Evolutionary conservation across 2,329 filamentous ascomycete genomes (phyloP), one percentile per base, ranked within the genome.

Genomic region (Pseudonectria buxi): DNA sequence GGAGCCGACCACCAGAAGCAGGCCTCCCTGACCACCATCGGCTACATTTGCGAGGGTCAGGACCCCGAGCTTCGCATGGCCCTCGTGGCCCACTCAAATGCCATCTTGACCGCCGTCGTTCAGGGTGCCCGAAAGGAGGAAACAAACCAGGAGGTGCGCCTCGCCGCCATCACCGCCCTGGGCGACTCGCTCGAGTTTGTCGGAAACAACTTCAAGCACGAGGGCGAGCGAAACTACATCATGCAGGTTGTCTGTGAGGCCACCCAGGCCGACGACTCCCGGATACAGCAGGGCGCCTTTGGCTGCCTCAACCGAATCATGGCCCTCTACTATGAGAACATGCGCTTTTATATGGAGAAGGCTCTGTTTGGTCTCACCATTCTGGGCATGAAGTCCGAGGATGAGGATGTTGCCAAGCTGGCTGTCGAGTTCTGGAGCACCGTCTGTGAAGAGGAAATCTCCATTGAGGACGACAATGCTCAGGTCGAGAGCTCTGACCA

Each of bases 261-360:
- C 52, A 98, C 92, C 36, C 92, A 98, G 68, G 88, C 90, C 51
- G 74, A 84, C 1, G 92, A 98, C 63, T 78, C 76, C 40, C 79
- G 88, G 58, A 94, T 98, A 62, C 89, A 96, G 65, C 87, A 95
- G 61, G 89, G 88, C 43, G 86, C 92, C 28, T 98, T 95, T 61
- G 92, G 92, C 53, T 96, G 92, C 63, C 70, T 98, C 50, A 98
- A 98, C 76, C 81, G 92, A 56, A 96, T 98, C 64, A 98, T 98
- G 92, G 86, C 77, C 42, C 77, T 95, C 45, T 98, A 98, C 74
- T 98, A 98, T 63, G 92, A 98, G 56, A 94, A 95, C 70, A 98
- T 98, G 92, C 83, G 89, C 55, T 98, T 95, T 68, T 98, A 98
- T 71, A 98, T 98, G 92, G 92, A 98, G 74, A 96, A 96, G 78